Conservation (phyloP, 1,284 basidiomycete species). For the Boletus mariae region DNA sequence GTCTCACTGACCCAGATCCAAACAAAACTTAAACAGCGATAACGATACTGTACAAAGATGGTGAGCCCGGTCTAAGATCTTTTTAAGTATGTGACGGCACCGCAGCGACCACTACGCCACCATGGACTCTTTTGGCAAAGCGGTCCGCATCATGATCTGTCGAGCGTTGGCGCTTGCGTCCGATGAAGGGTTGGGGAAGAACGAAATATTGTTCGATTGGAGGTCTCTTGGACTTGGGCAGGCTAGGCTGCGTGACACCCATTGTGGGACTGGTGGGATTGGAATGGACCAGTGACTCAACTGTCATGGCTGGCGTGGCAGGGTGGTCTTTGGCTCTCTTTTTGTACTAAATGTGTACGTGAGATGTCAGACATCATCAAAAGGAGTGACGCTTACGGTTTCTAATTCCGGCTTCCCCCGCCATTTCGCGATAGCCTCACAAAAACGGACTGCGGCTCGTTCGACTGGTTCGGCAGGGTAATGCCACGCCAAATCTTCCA, state of each 20-base stretch:
- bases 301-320: constrained; percentile 44
- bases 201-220: constrained; percentile 44
- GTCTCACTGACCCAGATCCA: constrained; percentile 1
- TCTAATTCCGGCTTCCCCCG: constrained; percentile 78
- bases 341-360: constrained; percentile 46
- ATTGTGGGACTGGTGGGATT: constrained; percentile 53
- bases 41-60: constrained; percentile 31
- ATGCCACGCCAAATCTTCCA: constrained; percentile 75
- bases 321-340: constrained; percentile 39
- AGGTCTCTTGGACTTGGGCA: constrained; percentile 26
- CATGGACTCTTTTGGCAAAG: constrained; percentile 23
- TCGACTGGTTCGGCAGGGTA: constrained; percentile 80
- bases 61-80: constrained; percentile 4
- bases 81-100: constrained; percentile 14
- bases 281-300: constrained; percentile 61
- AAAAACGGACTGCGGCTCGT: constrained; percentile 69
- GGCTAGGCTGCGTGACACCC: constrained; percentile 11
- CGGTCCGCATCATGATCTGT: constrained; percentile 24
- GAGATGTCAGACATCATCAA: constrained; percentile 4
- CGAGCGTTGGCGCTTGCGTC: constrained; percentile 33
- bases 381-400: constrained; percentile 46
- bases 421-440: constrained; percentile 75
- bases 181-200: constrained; percentile 24
- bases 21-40: constrained; percentile 18
- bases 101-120: constrained; percentile 8